These are phyloP conservation scores for Neofusicoccum ribis DNA, from an alignment of 2,329 filamentous ascomycete species.

Conservation along the genomic window DNA sequence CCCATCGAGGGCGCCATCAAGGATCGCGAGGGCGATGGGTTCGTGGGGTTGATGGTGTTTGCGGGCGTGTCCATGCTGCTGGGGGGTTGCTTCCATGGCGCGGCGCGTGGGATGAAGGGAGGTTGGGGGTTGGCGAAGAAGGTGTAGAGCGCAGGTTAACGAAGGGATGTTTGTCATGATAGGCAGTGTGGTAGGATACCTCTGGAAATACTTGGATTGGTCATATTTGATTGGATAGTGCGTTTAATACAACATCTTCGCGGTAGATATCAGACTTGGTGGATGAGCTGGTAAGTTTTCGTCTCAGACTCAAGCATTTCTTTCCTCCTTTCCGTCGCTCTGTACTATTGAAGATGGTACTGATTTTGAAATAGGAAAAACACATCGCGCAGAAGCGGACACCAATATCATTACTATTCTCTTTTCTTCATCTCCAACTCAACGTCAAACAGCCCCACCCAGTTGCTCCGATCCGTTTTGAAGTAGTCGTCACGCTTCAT, in stretches of 20 bases:
- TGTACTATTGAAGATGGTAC: too few relatives aligned
- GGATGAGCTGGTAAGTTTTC: too few relatives aligned
- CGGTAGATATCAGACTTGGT: too few relatives aligned
- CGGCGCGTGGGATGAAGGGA: neutral
- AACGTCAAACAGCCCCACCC: neutral
- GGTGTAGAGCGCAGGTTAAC: neutral
- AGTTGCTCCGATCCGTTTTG: neutral
- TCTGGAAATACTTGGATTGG: too few relatives aligned
- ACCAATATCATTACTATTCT: neutral
- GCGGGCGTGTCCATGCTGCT: constrained; percentile 3
- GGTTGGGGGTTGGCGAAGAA: neutral
- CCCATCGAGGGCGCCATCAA: constrained; percentile 1
- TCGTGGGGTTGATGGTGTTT: constrained; percentile 9
- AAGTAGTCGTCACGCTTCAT: neutral
- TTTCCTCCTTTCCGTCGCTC: neutral
- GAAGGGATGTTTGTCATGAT: too few relatives aligned
- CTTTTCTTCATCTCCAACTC: neutral
- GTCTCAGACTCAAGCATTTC: too few relatives aligned
- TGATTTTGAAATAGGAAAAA: too few relatives aligned
- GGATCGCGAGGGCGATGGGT: constrained; percentile 1
- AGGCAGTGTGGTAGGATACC: too few relatives aligned
- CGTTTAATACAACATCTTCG: too few relatives aligned
- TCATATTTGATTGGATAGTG: too few relatives aligned
- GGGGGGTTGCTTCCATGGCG: neutral
- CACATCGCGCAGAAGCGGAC: neutral